Evolutionary conservation across 1,139 yeast species (phyloP), one percentile per base, ranked within the genome.

Genomic region (Suhomyces bokatorum): DNA sequence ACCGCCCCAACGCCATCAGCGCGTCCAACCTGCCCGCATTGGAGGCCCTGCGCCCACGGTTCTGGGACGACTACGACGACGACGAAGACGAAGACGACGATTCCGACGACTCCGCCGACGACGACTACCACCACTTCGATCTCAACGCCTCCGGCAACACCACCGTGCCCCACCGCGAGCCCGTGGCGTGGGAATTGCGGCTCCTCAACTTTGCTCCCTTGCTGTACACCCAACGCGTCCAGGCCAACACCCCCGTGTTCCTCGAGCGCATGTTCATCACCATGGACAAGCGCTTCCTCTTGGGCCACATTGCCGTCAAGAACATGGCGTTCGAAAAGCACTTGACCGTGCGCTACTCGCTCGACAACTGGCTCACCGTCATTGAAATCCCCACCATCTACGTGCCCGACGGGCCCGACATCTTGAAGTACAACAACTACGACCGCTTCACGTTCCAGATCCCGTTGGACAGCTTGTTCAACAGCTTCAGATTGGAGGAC

Each of bases 251-350:
- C 27, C 73, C 78, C 37, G 82, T 87, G 12, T 84, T 83, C 52
- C 64, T 87, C 47, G 96, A 88, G 56, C 73, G 80, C 44, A 60
- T 87, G 12, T 80, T 80, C 51, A 67, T 88, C 40, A 75, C 85
- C 24, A 66, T 77, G 7, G 83, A 83, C 52, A 78, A 78, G 49
- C 70, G 72, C 51, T 71, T 69, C 42, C 63, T 88, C n/a, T 64
- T 80, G 47, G 96, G 96, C 2, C 83, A 83, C 50, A 75, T 87
- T 35, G 90, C 87, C 11, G 96, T 85, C 24, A 76, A 77, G 56
- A 88, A 88, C 63, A 38, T 87, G 15, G 72, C 86, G 1, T 88
- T 75, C 62, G 77, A 81, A 44, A 88, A 88, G 65, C 61, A 64
- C 40, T 80, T 88, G 24, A 72, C 77, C 16, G 73, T 86, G 15